These are phyloP conservation scores for Phytophthora pini DNA, from an alignment of 352 stramenopile species.

Conservation along the genomic window DNA sequence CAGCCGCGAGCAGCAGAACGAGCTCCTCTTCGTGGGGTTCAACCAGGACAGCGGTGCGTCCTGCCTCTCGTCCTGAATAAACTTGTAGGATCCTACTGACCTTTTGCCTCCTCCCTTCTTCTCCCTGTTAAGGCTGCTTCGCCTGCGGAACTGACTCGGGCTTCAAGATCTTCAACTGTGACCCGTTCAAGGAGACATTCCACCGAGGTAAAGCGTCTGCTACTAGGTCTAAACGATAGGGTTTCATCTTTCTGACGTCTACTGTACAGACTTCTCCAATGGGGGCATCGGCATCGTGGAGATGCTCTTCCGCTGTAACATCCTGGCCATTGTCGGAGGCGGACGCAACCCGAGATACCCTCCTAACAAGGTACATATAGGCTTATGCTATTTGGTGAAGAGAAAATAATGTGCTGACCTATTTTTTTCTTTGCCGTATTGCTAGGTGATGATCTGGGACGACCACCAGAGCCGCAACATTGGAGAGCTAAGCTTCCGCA, in stretches of 20 bases:
- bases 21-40: constrained; percentile 95
- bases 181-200: constrained; percentile 98
- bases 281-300: constrained; percentile 98
- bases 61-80: neutral
- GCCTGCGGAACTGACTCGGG: constrained; percentile 95
- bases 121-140: constrained; percentile 81
- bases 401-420: neutral
- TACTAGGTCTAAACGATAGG: neutral
- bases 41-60: constrained; percentile 93
- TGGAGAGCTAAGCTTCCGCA: constrained; percentile 98
- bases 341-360: constrained; percentile 94
- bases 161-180: constrained; percentile 99
- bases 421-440: neutral
- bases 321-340: constrained; percentile 95
- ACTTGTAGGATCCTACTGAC: neutral
- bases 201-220: constrained; percentile 68
- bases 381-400: neutral
- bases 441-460: constrained; percentile 99
- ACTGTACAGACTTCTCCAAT: constrained; percentile 88
- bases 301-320: constrained; percentile 99
- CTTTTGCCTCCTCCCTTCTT: neutral
- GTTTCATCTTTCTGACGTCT: neutral
- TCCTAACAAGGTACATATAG: constrained; percentile 92
- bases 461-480: constrained; percentile 98
- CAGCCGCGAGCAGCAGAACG: constrained; percentile 90